These are phyloP conservation scores for Acanthamoeba healyi DNA, from an alignment of 208 protist species.

Conservation along the genomic window DNA sequence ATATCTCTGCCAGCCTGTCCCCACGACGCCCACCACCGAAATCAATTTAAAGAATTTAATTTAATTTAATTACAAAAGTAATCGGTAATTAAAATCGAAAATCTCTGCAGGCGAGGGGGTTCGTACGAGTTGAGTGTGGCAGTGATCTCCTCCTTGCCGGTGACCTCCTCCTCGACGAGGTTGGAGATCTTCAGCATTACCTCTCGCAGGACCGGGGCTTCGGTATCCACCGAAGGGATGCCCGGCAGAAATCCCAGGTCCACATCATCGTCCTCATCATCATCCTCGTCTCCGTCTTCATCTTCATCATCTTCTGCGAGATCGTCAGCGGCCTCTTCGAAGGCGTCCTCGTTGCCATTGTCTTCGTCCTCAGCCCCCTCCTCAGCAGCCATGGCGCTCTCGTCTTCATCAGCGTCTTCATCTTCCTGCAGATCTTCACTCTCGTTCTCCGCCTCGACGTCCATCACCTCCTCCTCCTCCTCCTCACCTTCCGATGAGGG, in stretches of 20 bases:
- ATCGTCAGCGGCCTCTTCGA: constrained; percentile 1
- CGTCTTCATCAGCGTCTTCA: constrained; percentile 29
- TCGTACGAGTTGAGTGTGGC: constrained; percentile 21
- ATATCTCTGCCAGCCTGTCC: constrained; percentile 1
- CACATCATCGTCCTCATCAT: constrained; percentile 8
- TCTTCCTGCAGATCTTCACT: background rate
- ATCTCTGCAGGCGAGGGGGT: background rate
- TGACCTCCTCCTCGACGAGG: constrained; percentile 49
- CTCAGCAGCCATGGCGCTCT: background rate
- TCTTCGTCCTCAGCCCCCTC: background rate
- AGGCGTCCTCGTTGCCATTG: background rate
- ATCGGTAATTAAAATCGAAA: background rate
- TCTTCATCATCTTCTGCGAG: constrained; percentile 29
- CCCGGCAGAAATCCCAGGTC: background rate
- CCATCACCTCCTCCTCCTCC: background rate
- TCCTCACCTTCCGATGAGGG: background rate
- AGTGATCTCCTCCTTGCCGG: constrained; percentile 38
- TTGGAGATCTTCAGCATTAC: constrained; percentile 59
- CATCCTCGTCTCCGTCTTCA: background rate
- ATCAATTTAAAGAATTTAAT: background rate
- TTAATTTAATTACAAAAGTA: background rate
- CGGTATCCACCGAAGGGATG: background rate
- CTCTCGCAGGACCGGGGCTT: constrained; percentile 47
- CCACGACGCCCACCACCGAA: background rate
- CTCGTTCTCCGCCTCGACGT: background rate